Conservation (phyloP, 2,329 filamentous ascomycete genomes). For the Colletotrichum melonis region DNA sequence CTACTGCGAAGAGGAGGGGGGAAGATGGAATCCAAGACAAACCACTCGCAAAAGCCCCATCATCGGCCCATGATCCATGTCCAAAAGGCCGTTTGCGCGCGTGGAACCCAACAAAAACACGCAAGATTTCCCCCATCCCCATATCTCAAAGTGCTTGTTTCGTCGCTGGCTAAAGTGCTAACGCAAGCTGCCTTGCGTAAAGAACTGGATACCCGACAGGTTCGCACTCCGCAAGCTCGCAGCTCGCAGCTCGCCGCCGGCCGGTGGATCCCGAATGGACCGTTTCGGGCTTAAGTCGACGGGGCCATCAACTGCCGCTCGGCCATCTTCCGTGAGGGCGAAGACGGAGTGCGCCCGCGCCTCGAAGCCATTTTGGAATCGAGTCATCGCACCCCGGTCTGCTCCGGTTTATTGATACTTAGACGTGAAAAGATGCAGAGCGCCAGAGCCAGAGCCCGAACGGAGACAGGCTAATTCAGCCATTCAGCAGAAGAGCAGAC, state of each 20-base stretch:
- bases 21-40: not conserved
- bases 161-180: not conserved
- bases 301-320: slow-evolving; percentile 27
- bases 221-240: not conserved
- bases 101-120: not conserved
- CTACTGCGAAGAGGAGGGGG: not conserved
- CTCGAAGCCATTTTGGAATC: slow-evolving; percentile 1
- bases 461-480: not conserved
- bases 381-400: slow-evolving; percentile 22
- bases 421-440: not conserved
- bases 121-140: not conserved
- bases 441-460: not conserved
- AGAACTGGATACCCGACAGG: not conserved
- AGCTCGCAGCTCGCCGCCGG: slow-evolving; percentile 23
- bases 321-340: slow-evolving; percentile 31
- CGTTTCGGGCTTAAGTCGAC: slow-evolving; percentile 16
- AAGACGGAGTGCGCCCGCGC: slow-evolving; percentile 12
- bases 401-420: not conserved
- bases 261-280: slow-evolving; percentile 4
- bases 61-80: not conserved
- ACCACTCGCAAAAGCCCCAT: not conserved
- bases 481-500: not conserved
- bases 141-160: slow-evolving; percentile 7
- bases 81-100: not conserved
- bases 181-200: not conserved